These are phyloP conservation scores for Eutypella sp. DNA, from an alignment of 2,329 filamentous ascomycete genomes.

Conservation along the genomic window DNA sequence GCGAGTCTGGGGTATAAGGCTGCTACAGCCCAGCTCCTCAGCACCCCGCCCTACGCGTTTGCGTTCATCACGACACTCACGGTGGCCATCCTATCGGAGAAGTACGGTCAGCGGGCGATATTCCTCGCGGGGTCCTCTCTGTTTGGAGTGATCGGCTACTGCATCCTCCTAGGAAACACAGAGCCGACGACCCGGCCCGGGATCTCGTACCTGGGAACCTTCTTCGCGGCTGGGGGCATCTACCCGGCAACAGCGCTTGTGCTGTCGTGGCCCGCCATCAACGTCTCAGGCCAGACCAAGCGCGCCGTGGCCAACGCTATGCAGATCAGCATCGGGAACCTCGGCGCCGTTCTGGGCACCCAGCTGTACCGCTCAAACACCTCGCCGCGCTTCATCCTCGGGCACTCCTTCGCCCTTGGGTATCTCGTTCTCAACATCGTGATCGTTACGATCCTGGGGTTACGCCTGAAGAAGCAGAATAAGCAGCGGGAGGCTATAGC, in stretches of 20 bases:
- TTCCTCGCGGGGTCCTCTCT: slow-evolving; percentile 57
- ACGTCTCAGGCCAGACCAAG: slow-evolving; percentile 67
- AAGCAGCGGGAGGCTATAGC: slow-evolving; percentile 38
- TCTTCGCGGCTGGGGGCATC: slow-evolving; percentile 62
- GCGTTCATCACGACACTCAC: slow-evolving; percentile 55
- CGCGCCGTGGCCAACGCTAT: slow-evolving; percentile 63
- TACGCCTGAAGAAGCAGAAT: slow-evolving; percentile 55
- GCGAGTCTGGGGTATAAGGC: slow-evolving; percentile 48
- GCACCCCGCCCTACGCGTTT: slow-evolving; percentile 60
- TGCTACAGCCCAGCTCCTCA: slow-evolving; percentile 52
- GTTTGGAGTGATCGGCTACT: slow-evolving; percentile 58
- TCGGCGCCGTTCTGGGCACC: slow-evolving; percentile 64
- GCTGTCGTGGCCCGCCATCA: slow-evolving; percentile 66
- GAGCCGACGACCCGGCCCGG: slow-evolving; percentile 44
- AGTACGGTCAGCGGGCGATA: slow-evolving; percentile 49
- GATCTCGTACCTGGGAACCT: slow-evolving; percentile 55
- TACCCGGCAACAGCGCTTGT: slow-evolving; percentile 61
- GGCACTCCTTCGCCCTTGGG: slow-evolving; percentile 61
- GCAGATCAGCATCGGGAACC: slow-evolving; percentile 67
- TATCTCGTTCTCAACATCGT: slow-evolving; percentile 57
- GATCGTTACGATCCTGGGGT: slow-evolving; percentile 49
- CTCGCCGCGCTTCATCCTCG: slow-evolving; percentile 59
- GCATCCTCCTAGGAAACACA: slow-evolving; percentile 50
- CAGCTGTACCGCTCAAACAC: slow-evolving; percentile 61
- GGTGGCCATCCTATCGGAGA: slow-evolving; percentile 58